Conservation (phyloP, 352 stramenopile genomes). For the Aphanomyces euteiches region DNA sequence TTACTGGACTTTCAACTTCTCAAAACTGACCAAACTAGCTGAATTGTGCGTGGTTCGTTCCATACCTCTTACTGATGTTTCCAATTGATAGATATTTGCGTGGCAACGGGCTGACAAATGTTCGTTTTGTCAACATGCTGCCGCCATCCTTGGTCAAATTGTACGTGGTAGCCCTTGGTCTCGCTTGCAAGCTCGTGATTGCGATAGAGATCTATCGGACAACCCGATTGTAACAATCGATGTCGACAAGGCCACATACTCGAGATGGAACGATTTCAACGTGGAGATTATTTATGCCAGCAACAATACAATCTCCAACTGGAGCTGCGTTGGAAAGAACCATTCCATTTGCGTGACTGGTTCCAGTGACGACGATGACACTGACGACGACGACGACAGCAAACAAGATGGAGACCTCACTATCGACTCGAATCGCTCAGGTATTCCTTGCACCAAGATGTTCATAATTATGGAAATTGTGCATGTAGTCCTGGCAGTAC, state of each 20-base stretch:
- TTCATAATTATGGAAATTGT: too few relatives aligned
- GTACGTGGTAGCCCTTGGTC: neutral
- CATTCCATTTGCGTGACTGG: too few relatives aligned
- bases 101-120: neutral
- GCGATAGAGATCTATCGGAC: neutral
- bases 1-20: conserved; percentile 4
- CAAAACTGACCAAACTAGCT: neutral
- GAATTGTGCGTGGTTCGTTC: neutral
- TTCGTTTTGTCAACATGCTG: neutral
- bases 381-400: too few relatives aligned
- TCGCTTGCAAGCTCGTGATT: neutral
- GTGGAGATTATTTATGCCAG: neutral
- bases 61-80: neutral
- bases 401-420: too few relatives aligned
- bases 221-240: neutral
- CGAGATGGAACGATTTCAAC: neutral
- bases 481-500: too few relatives aligned
- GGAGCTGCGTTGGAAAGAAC: too few relatives aligned
- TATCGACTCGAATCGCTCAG: too few relatives aligned
- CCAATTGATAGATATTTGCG: neutral
- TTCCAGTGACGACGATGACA: too few relatives aligned
- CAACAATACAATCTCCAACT: neutral
- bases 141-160: neutral
- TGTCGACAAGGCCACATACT: neutral
- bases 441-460: too few relatives aligned